Base-by-base conservation (phyloP, 2,329 filamentous ascomycete species). In the Chaetomium strumarium region DNA sequence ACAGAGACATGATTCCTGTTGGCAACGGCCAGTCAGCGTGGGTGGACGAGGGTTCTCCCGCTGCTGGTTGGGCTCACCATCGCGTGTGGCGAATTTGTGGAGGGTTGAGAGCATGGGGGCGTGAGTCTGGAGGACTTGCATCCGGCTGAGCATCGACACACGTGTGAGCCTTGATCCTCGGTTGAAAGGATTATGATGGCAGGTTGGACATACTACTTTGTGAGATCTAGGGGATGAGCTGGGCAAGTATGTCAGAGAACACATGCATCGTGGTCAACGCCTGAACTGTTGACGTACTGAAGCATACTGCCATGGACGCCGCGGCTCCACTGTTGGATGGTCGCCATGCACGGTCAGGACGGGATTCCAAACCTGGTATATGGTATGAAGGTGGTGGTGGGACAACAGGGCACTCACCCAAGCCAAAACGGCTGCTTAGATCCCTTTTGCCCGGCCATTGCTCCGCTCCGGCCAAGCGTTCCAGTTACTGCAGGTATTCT, bases 271-370 rank as follows among this genome's bases (percentile, higher is more conserved):
- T 16, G 10, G 29, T 16, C 9, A 16, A 43, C 5, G 17, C 17
- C 14, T 17, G 20, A 45, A 5, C 37, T 30, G 24, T 49, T 29
- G 24, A 57, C 59, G 41, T 55, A 61, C 57, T 61, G 49, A 61
- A 61, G 49, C 59, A 59, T 12, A 61, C 59, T 41, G 59, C 57
- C 54, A 61, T 58, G 17, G 59, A 61, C 29, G 59, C 59, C 33
- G 59, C 59, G 5, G 59, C 59, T 42, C 59, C 57, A 37, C 59
- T 61, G 44, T 36, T n/a, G 14, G 34, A 14, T 24, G 39, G 46
- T 46, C 34, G 41, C 9, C 30, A 40, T 20, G 19, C 14, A 14
- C 20, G 13, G 37, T 20, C 31, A 42, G 20, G 30, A 41, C n/a
- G 8, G 19, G 30, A 11, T 2, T 46, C 31, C 19, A 40, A 33